Percentiles rank a stretch among this genome's conserved stretches.
Conservation (phyloP, 257 asterid genomes). For the Scutellaria barbata region DNA sequence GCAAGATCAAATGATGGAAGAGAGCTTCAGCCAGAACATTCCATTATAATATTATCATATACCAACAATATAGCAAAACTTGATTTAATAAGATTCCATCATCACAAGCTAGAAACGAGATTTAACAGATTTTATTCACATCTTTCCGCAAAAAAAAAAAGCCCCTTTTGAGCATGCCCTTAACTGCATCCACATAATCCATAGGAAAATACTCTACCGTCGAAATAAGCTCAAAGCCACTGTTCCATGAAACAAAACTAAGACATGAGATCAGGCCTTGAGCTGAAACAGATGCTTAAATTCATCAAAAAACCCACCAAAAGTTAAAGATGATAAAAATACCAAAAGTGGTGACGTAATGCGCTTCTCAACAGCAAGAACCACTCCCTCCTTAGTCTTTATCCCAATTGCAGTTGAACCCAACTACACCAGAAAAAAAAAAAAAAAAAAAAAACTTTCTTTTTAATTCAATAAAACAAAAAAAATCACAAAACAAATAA, state of each 20-base stretch:
- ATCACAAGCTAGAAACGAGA: slow-evolving; percentile 15
- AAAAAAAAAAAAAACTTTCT: background rate
- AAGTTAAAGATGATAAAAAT: slow-evolving; percentile 29
- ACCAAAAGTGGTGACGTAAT: slow-evolving; percentile 91
- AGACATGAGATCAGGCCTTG: slow-evolving; percentile 17
- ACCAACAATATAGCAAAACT: background rate
- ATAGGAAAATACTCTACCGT: background rate
- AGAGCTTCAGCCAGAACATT: background rate
- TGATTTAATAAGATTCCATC: slow-evolving; percentile 11
- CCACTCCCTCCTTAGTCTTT: slow-evolving; percentile 92
- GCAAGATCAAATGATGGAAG: slow-evolving; percentile 2
- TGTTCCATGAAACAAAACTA: slow-evolving; percentile 5
- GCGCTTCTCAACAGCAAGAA: slow-evolving; percentile 92
- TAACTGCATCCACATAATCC: background rate
- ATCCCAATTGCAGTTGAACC: slow-evolving; percentile 94
- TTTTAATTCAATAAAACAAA: background rate
- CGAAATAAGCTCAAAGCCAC: slow-evolving; percentile 19
- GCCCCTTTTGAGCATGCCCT: background rate
- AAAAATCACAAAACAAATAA: background rate
- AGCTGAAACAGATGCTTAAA: background rate
- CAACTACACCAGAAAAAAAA: slow-evolving; percentile 48
- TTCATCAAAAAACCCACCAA: background rate
- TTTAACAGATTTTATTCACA: slow-evolving; percentile 12
- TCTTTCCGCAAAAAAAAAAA: background rate
- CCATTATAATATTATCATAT: slow-evolving; percentile 14